phyloP scores from a whole-genome alignment of 768 basidiomycete species.

The Leccinum disarticulatum region DNA sequence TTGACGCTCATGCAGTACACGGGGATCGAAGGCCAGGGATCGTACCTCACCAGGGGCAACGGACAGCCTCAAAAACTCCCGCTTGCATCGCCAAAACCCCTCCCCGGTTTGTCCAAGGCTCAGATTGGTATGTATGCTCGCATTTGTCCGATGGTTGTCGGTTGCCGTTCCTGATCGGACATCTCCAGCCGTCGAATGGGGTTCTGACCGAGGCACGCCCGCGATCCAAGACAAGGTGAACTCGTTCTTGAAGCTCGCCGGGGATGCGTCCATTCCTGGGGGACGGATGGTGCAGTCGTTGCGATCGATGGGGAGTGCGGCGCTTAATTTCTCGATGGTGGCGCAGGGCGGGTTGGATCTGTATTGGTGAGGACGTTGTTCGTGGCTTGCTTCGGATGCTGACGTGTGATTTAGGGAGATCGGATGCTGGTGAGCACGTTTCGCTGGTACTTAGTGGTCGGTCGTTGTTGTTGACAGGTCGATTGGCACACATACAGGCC shows the following conservation, averaged over 20 bases:
- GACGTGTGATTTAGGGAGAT: slow-evolving; percentile 58
- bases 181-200: slow-evolving; percentile 79
- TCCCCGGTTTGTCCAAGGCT: slow-evolving; percentile 68
- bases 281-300: slow-evolving; percentile 87
- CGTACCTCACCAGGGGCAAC: slow-evolving; percentile 60
- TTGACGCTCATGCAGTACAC: slow-evolving; percentile 53
- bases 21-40: slow-evolving; percentile 76
- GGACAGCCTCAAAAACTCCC: slow-evolving; percentile 60
- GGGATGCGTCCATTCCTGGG: slow-evolving; percentile 61
- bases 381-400: slow-evolving; percentile 5
- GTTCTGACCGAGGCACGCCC: slow-evolving; percentile 64
- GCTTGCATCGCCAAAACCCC: slow-evolving; percentile 58
- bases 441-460: background rate
- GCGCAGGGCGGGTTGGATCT: slow-evolving; percentile 87
- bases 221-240: slow-evolving; percentile 57
- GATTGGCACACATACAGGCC: slow-evolving; percentile 40
- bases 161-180: slow-evolving; percentile 3
- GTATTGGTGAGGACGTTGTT: slow-evolving; percentile 62
- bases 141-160: background rate
- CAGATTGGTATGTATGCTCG: slow-evolving; percentile 52
- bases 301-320: slow-evolving; percentile 80
- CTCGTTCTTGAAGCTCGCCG: slow-evolving; percentile 76
- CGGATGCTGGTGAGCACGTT: slow-evolving; percentile 57
- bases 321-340: slow-evolving; percentile 79
- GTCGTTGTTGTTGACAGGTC: background rate